These are phyloP conservation scores for Barnettozyma siamensis DNA, from an alignment of 805 yeast species.

Conservation along the genomic window DNA sequence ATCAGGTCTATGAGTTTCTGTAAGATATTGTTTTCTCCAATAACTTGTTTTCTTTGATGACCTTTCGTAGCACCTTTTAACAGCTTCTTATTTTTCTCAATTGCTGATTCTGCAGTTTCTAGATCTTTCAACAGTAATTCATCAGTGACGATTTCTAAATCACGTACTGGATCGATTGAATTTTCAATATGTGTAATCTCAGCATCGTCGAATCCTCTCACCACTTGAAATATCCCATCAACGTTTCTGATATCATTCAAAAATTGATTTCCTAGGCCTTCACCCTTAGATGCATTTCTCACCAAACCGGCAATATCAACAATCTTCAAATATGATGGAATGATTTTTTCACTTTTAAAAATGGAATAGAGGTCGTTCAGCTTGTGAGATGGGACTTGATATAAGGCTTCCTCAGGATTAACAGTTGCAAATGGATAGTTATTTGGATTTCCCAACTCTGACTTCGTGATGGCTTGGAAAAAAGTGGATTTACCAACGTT, in stretches of 20 bases:
- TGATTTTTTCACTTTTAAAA: slow-evolving; percentile 55
- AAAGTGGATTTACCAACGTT: slow-evolving; percentile 78
- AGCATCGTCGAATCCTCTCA: slow-evolving; percentile 68
- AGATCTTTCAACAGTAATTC: slow-evolving; percentile 75
- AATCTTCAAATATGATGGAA: slow-evolving; percentile 64
- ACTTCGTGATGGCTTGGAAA: slow-evolving; percentile 74
- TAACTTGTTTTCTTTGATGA: slow-evolving; percentile 43
- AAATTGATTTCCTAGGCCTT: slow-evolving; percentile 79
- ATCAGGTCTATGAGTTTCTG: slow-evolving; percentile 41
- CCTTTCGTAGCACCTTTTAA: slow-evolving; percentile 36
- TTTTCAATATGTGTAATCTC: slow-evolving; percentile 73
- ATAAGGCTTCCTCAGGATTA: slow-evolving; percentile 73
- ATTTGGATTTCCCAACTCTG: slow-evolving; percentile 66
- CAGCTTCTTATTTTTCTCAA: slow-evolving; percentile 45
- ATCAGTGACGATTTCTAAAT: slow-evolving; percentile 67
- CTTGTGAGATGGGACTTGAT: slow-evolving; percentile 62
- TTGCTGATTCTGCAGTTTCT: slow-evolving; percentile 56
- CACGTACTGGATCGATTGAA: slow-evolving; percentile 69
- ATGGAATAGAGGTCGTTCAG: slow-evolving; percentile 48
- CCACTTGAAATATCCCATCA: slow-evolving; percentile 77
- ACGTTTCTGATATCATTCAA: slow-evolving; percentile 72
- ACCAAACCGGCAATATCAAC: slow-evolving; percentile 82
- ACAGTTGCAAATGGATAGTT: slow-evolving; percentile 79
- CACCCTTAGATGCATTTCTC: slow-evolving; percentile 78
- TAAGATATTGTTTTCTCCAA: slow-evolving; percentile 32